A percentile compares a stretch with the other conserved stretches of the same genome.
Evolutionary conservation across 2,329 filamentous ascomycete species (phyloP).

Genomic region (Dactylellina drechsleri): DNA sequence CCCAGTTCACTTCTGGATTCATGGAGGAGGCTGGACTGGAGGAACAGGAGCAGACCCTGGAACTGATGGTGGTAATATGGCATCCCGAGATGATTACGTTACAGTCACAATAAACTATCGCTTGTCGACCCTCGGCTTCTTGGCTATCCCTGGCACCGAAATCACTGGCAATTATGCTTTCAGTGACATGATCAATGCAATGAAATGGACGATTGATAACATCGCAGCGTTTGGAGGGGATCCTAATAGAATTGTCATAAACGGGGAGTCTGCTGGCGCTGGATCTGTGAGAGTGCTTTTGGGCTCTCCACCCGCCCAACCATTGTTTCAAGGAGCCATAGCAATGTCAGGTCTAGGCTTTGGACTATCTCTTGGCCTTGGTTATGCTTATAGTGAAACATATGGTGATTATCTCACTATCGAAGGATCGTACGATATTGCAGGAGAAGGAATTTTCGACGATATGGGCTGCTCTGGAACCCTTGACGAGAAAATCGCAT

Average conservation of each 20-base stretch:
- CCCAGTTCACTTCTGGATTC: conserved; percentile 67
- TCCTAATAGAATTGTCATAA: conserved; percentile 56
- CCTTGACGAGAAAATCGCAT: conserved; percentile 65
- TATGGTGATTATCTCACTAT: conserved; percentile 71
- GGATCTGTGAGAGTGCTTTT: conserved; percentile 70
- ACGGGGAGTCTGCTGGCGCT: conserved; percentile 61
- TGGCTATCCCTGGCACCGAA: conserved; percentile 68
- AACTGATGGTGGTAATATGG: conserved; percentile 69
- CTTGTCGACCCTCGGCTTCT: conserved; percentile 69
- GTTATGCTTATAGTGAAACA: conserved; percentile 68
- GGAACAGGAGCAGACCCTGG: conserved; percentile 63
- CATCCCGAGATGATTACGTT: conserved; percentile 70
- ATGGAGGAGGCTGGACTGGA: conserved; percentile 69
- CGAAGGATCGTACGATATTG: conserved; percentile 65
- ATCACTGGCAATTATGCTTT: conserved; percentile 64
- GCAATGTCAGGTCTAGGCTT: conserved; percentile 68
- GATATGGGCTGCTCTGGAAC: conserved; percentile 65
- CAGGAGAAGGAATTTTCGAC: conserved; percentile 66
- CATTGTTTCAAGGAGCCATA: conserved; percentile 65
- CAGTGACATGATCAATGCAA: conserved; percentile 56
- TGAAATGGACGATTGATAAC: conserved; percentile 57
- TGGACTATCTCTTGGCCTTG: conserved; percentile 68
- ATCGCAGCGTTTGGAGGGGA: conserved; percentile 57
- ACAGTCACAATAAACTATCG: conserved; percentile 72
- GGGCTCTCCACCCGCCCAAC: conserved; percentile 65